Conservation (phyloP, 345 rosid genomes). For the Melaleuca quinquenervia region DNA sequence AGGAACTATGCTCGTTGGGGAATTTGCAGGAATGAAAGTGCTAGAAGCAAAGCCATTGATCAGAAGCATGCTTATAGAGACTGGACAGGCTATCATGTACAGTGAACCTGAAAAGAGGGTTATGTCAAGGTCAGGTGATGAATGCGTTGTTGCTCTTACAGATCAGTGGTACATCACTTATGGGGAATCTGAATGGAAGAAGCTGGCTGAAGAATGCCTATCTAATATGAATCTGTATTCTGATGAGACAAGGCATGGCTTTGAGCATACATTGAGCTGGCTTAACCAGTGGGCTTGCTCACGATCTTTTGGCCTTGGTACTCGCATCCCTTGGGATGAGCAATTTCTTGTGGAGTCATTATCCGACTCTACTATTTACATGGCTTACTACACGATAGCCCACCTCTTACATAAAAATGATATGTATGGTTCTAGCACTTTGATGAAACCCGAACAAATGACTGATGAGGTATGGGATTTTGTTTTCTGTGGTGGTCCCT, state of each 20-base stretch:
- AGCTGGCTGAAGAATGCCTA: slow-evolving; percentile 69
- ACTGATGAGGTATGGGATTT: slow-evolving; percentile 91
- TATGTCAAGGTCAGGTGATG: slow-evolving; percentile 94
- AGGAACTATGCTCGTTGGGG: slow-evolving; percentile 77
- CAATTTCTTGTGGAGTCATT: slow-evolving; percentile 87
- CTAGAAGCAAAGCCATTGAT: slow-evolving; percentile 78
- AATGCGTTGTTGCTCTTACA: slow-evolving; percentile 95
- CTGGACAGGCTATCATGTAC: slow-evolving; percentile 62
- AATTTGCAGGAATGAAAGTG: slow-evolving; percentile 58
- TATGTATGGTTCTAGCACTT: slow-evolving; percentile 53
- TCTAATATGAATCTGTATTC: slow-evolving; percentile 67
- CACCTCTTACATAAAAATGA: slow-evolving; percentile 71
- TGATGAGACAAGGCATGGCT: slow-evolving; percentile 76
- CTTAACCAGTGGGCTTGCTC: slow-evolving; percentile 99
- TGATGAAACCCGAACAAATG: slow-evolving; percentile 59
- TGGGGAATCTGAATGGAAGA: slow-evolving; percentile 80
- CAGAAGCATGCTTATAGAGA: slow-evolving; percentile 54
- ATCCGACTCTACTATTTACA: slow-evolving; percentile 86
- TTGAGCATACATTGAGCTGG: slow-evolving; percentile 93
- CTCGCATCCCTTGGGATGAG: slow-evolving; percentile 93
- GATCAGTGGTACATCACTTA: slow-evolving; percentile 96
- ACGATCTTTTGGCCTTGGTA: slow-evolving; percentile 96
- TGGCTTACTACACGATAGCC: slow-evolving; percentile 89
- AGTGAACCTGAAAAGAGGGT: slow-evolving; percentile 96
- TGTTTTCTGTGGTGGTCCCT: slow-evolving; percentile 61